Evolutionary conservation across 306 rosid species (phyloP).

Genomic region (Ziziphus jujuba): DNA sequence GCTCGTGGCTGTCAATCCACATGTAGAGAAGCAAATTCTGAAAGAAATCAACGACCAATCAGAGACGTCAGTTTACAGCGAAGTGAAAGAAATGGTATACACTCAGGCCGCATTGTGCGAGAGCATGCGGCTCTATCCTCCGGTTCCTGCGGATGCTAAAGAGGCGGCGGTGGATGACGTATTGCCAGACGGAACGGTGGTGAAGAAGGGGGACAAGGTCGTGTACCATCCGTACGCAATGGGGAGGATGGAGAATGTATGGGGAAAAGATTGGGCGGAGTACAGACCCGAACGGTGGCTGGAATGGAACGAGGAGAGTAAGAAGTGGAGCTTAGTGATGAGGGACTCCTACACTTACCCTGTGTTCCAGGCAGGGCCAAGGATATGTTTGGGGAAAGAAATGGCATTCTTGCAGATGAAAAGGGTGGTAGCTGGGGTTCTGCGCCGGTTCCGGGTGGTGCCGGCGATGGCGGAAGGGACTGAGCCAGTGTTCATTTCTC

Average conservation of each 20-base stretch:
- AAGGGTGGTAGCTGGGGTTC: constrained; percentile 55
- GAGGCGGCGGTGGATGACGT: constrained; percentile 43
- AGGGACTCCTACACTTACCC: constrained; percentile 55
- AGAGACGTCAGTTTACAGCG: no score
- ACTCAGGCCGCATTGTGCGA: no score
- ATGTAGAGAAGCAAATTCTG: no score
- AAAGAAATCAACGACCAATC: no score
- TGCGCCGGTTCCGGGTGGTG: constrained; percentile 61
- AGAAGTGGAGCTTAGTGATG: no score
- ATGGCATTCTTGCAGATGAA: constrained; percentile 94
- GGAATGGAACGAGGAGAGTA: no score
- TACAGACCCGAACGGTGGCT: no score
- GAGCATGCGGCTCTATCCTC: constrained; percentile 74
- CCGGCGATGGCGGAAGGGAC: constrained; percentile 23
- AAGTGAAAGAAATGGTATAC: no score
- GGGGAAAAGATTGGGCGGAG: no score
- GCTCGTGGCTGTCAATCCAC: no score
- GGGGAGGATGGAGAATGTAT: no score
- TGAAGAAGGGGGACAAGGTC: constrained; percentile 59
- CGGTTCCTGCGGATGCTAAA: constrained; percentile 50
- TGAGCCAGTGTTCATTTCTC: constrained; percentile 37
- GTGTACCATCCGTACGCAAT: constrained; percentile 54
- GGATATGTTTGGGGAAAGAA: constrained; percentile 72
- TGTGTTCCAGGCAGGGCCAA: constrained; percentile 86
- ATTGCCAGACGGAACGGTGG: constrained; percentile 62